Evolutionary conservation across 345 rosid species (phyloP), one percentile per base, ranked within the genome.

Genomic region (Euphorbia peplus): DNA sequence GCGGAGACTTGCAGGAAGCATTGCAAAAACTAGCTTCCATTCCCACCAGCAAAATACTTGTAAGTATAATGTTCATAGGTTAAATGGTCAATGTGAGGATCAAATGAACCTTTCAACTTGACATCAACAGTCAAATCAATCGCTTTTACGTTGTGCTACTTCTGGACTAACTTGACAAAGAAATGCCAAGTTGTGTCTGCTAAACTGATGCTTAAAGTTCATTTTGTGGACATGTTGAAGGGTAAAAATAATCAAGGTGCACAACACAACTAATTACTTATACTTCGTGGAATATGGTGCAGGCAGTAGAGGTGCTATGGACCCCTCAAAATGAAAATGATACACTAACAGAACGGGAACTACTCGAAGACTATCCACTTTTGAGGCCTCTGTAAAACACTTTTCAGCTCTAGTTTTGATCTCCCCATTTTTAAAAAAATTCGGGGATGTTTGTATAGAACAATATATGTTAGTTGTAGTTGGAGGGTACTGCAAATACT

Each of bases 241-340:
- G 37, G 37, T 6, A 6, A 32, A 6, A 32, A 6, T 32, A 32
- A 32, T 32, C 37, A 6, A 32, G 41, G 47, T 57, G 8, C 58
- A 37, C 57, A 0, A 53, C 60, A 66, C 26, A 69, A 67, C 48
- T 29, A 41, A 37, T 63, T 59, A 39, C 68, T 76, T 29, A 66
- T 28, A 24, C 53, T 30, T 62, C 59, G 47, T 81, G 64, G 41
- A 60, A 65, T 60, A 14, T 60, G 7, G 54, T 79, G 70, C 84
- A 93, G 97, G 97, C 95, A 28, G 97, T 91, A 25, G 97, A 93
- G 81, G 97, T 89, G 70, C 71, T 93, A 80, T 93, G 99, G 99
- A 91, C 97, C 46, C 96, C 99, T 13, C 97, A 93, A 73, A 81
- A 89, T 64, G 98, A 89, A 78, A 78, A 82, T 26, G 97, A 88